These are phyloP conservation scores for Botrytis squamosa DNA, from an alignment of 2,329 filamentous ascomycete genomes.

Conservation along the genomic window DNA sequence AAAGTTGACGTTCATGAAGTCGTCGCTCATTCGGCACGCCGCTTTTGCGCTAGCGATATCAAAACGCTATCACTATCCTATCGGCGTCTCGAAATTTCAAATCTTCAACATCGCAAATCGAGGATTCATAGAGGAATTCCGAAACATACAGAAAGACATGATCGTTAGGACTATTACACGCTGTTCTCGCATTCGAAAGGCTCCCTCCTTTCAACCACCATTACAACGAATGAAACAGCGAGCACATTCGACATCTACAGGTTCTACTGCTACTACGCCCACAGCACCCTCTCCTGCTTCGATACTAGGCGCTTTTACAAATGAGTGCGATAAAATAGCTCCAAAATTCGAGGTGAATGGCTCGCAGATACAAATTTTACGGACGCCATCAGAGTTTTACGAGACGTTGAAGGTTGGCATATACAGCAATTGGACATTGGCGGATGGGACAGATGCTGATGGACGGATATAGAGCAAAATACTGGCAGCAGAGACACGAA, in stretches of 20 bases:
- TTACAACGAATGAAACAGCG: conserved; percentile 31
- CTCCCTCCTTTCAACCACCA: conserved; percentile 30
- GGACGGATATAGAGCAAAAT: conserved; percentile 66
- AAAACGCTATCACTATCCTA: not conserved
- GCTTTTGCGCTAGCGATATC: conserved; percentile 28
- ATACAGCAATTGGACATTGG: conserved; percentile 2
- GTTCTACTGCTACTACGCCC: conserved; percentile 25
- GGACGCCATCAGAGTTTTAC: conserved; percentile 86
- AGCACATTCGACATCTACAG: conserved; percentile 37
- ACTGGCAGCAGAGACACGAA: conserved; percentile 68
- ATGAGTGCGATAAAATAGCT: conserved; percentile 82
- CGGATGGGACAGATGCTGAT: conserved; percentile 32
- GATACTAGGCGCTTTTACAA: conserved; percentile 58
- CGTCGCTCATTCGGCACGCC: conserved; percentile 26
- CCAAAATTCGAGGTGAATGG: conserved; percentile 87
- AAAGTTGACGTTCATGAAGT: conserved; percentile 23
- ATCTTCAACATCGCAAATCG: not conserved
- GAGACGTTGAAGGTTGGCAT: conserved; percentile 74
- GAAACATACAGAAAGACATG: conserved; percentile 34
- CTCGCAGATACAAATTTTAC: conserved; percentile 75
- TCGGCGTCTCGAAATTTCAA: conserved; percentile 20
- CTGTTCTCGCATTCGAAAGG: conserved; percentile 37
- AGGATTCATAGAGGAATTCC: conserved; percentile 1
- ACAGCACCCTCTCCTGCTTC: conserved; percentile 48
- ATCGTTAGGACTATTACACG: conserved; percentile 40